Base-by-base conservation (phyloP, 192 early-diverging fungal species). In the Coemansia sp. region DNA sequence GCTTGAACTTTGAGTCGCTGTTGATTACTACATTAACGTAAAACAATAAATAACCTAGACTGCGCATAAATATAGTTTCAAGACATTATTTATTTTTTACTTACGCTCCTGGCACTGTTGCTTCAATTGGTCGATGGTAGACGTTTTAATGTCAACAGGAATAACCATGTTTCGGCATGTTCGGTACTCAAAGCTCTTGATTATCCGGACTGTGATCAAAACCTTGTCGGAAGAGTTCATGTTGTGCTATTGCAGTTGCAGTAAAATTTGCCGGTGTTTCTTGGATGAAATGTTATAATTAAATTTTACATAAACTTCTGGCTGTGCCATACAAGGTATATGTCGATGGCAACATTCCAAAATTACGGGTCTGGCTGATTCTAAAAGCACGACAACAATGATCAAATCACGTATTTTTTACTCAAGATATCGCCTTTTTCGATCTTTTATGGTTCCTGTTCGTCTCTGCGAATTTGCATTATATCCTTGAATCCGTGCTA, bases 101-200 rank as follows among this genome's bases (percentile, higher is more conserved):
- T 64, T 67, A 75, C 69, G 49, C 9, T 65, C 54, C 10, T 47
- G 56, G 38, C 70, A 73, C 9, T 55, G 51, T 5, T 63, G 57
- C 49, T 68, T 71, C 43, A 78, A 56, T 25, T 90, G 83, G 4
- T 72, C 85, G 10, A 89, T 82, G 1, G 90, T 94, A 15, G 71
- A 67, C 8, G 72, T 59, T 6, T 85, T 74, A 23, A 88, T 76
- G 58, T 95, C 86, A 3, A 95, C 67, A 24, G 88, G 76, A 17
- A 97, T 76, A 55, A 97, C 73, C 43, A 95, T 63, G 76, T 93
- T 94, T 65, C 89, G 93, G 69, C 86, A 81, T 0, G 90, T 92
- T 37, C 94, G 84, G 82, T 90, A 97, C 64, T 95, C 93, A 65
- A 97, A 94, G 38, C 85, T 91, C 69, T 94, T 95, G 72, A 97